phyloP scores from a whole-genome alignment of 805 yeast genomes.

The Wickerhamomyces xylosicus region DNA sequence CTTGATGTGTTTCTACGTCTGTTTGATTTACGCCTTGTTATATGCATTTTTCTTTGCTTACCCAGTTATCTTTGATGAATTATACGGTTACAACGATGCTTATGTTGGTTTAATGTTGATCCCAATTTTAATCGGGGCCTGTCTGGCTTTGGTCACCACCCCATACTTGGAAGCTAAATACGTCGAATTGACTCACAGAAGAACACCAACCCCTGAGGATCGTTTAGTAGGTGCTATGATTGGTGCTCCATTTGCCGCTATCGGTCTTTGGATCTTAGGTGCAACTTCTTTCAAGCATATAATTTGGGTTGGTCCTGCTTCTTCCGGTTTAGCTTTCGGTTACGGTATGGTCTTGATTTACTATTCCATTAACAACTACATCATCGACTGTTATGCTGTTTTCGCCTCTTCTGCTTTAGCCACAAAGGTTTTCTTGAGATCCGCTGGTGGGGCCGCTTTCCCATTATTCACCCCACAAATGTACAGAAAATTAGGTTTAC shows the following conservation, averaged over 20 bases:
- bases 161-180: slow-evolving; percentile 62
- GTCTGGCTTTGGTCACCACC: slow-evolving; percentile 62
- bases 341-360: slow-evolving; percentile 70
- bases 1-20: slow-evolving; percentile 76
- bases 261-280: slow-evolving; percentile 70
- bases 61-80: slow-evolving; percentile 75
- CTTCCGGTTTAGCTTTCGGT: slow-evolving; percentile 74
- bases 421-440: slow-evolving; percentile 69
- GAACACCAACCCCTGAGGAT: slow-evolving; percentile 71
- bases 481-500: slow-evolving; percentile 64
- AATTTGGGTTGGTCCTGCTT: slow-evolving; percentile 73
- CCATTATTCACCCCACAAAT: slow-evolving; percentile 75
- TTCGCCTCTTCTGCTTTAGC: slow-evolving; percentile 77
- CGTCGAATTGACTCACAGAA: slow-evolving; percentile 34
- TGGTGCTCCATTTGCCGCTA: slow-evolving; percentile 76
- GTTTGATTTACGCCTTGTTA: slow-evolving; percentile 79
- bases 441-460: slow-evolving; percentile 83
- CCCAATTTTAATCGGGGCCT: slow-evolving; percentile 85
- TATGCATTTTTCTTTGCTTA: slow-evolving; percentile 94
- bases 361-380: slow-evolving; percentile 71
- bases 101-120: slow-evolving; percentile 79
- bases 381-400: slow-evolving; percentile 81
- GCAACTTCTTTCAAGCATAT: slow-evolving; percentile 64
- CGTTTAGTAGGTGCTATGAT: slow-evolving; percentile 73
- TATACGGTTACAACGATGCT: slow-evolving; percentile 72